A percentile compares a stretch with the other conserved stretches of the same genome.
phyloP scores from a whole-genome alignment of 768 basidiomycete species.

The Rhizopogon rudus region DNA sequence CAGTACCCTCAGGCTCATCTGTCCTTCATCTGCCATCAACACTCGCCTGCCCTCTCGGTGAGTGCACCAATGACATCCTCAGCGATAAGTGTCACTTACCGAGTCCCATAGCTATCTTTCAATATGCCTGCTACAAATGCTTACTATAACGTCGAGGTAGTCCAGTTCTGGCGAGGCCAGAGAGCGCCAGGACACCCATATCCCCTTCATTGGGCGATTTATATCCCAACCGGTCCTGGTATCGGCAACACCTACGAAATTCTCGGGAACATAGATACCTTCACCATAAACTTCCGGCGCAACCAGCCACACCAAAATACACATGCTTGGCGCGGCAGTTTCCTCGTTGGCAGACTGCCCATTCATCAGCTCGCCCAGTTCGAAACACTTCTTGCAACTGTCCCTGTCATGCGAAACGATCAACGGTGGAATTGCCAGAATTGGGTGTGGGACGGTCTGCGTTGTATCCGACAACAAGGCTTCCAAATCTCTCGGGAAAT shows the following conservation, averaged over 20 bases:
- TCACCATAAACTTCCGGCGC: slow-evolving; percentile 11
- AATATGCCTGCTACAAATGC: slow-evolving; percentile 11
- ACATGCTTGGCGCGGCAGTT: slow-evolving; percentile 20
- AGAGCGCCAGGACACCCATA: neutral
- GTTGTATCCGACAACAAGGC: no score
- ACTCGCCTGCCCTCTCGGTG: neutral
- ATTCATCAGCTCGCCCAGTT: neutral
- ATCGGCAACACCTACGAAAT: slow-evolving; percentile 24
- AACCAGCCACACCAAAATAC: slow-evolving; percentile 2
- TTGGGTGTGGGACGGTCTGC: slow-evolving; percentile 21
- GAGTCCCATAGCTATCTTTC: neutral
- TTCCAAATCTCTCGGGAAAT: no score
- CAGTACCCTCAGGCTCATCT: neutral
- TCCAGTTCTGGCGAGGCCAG: slow-evolving; percentile 23
- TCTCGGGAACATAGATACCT: slow-evolving; percentile 20
- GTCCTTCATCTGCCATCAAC: neutral
- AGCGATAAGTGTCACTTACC: neutral
- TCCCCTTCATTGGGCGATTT: neutral
- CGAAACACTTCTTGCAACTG: slow-evolving; percentile 8
- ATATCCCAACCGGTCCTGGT: slow-evolving; percentile 16
- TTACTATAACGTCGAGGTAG: slow-evolving; percentile 13
- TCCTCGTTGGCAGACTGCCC: slow-evolving; percentile 11
- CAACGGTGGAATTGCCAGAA: slow-evolving; percentile 21
- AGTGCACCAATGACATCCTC: neutral
- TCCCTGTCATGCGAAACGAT: slow-evolving; percentile 16